Base-by-base conservation (phyloP, 495 filamentous ascomycete species). In the Aspergillus nanangensis region DNA sequence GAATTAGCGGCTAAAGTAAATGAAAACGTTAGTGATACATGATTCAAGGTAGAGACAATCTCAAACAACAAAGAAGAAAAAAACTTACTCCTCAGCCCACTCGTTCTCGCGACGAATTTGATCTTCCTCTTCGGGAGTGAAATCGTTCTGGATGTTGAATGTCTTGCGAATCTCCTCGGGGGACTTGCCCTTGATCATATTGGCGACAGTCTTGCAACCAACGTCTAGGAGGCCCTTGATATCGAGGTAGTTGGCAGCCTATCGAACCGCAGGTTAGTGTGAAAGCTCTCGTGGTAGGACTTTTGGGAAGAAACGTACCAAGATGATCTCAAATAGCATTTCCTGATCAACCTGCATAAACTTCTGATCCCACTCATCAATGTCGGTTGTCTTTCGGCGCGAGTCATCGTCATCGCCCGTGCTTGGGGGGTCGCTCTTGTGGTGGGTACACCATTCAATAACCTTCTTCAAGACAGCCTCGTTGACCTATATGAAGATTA, bases 281-380 rank as follows among this genome's bases (percentile, higher is more conserved):
- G 10, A 24, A 20, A 35, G 18, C n/a, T 39, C 13, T 38, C 13
- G 20, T 10, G n/a, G n/a, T n/a, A n/a, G n/a, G n/a, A n/a, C n/a
- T n/a, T n/a, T n/a, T n/a, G n/a, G n/a, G n/a, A n/a, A n/a, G n/a
- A n/a, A 22, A 80, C 87, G 40, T 80, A 95, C 90, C 22, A 98
- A 75, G 51, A 98, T 98, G 60, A 98, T 97, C 74, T 98, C 93
- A 51, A 98, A 98, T 1, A 98, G 80, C 93, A 98, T 96, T 70
- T 98, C 93, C 62, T 98, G 93, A 61, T 98, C 93, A 8, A 98
- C 93, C 69, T 97, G 93, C 93, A 97, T 98, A 65, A 96, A 98
- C 65, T 98, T 98, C 67, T 96, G 93, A 56, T 98, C 93, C 93
- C 93, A 98, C 70, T 98, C 93, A 32, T 96, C 93, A 57, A 98